phyloP scores from a whole-genome alignment of 176 grass and related monocot species.

The Saccharum spontaneum region DNA sequence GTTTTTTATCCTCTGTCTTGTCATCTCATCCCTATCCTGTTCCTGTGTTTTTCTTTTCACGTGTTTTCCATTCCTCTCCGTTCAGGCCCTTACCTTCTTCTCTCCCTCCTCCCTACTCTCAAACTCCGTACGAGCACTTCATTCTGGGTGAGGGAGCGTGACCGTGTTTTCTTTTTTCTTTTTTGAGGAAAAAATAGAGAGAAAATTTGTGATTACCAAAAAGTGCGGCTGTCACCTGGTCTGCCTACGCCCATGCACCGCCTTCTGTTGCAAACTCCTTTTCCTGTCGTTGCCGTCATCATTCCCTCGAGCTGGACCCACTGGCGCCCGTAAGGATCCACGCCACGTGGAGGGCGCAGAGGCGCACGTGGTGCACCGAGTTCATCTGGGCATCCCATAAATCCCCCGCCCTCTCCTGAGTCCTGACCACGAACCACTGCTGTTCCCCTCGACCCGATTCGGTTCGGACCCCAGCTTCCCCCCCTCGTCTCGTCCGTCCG shows the following conservation, averaged over 20 bases:
- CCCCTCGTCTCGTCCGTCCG: neutral
- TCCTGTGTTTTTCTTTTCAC: too few relatives aligned
- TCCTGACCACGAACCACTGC: neutral
- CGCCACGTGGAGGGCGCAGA: slow-evolving; percentile 25
- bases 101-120: too few relatives aligned
- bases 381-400: neutral
- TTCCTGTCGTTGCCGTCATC: neutral
- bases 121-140: too few relatives aligned
- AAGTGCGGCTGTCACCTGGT: neutral
- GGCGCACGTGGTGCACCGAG: slow-evolving; percentile 16
- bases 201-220: neutral
- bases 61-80: too few relatives aligned
- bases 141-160: too few relatives aligned
- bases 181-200: too few relatives aligned
- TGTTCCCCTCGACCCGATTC: slow-evolving; percentile 8
- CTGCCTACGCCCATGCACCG: neutral
- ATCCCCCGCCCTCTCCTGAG: neutral
- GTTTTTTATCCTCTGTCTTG: too few relatives aligned
- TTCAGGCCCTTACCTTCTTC: too few relatives aligned
- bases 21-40: too few relatives aligned
- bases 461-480: neutral
- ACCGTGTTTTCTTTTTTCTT: too few relatives aligned
- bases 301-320: neutral
- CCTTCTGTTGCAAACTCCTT: neutral
- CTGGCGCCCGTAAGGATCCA: neutral